Conservation (phyloP, 2,329 filamentous ascomycete genomes). For the Clarireedia sp. region DNA sequence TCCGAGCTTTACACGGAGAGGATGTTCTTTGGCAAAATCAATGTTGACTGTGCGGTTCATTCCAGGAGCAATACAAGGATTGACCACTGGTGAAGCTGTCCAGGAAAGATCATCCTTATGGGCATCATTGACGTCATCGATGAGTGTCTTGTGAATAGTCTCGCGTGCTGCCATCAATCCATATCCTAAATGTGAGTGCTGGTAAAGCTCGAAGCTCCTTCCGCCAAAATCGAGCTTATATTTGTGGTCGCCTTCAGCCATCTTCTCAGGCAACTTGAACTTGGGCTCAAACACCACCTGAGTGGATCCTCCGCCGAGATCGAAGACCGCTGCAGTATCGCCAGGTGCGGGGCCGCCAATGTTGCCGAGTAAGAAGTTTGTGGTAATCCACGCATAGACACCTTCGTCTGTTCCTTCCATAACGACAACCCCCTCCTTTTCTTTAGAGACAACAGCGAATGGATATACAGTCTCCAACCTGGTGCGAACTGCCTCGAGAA, state of each 20-base stretch:
- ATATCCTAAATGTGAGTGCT: conserved; percentile 96
- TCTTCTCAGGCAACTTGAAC: conserved; percentile 80
- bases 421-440: conserved; percentile 82
- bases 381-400: conserved; percentile 98
- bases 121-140: conserved; percentile 62
- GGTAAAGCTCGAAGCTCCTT: conserved; percentile 85
- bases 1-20: conserved; percentile 42
- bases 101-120: conserved; percentile 56
- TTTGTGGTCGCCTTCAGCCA: conserved; percentile 90
- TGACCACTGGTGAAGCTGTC: conserved; percentile 62
- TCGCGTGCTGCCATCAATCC: conserved; percentile 93
- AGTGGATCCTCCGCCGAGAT: conserved; percentile 92
- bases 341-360: conserved; percentile 88
- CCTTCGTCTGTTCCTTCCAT: conserved; percentile 98
- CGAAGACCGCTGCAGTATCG: conserved; percentile 88
- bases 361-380: conserved; percentile 96
- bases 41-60: conserved; percentile 69
- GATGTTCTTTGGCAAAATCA: conserved; percentile 56
- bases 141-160: conserved; percentile 67
- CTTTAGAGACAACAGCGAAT: conserved; percentile 83
- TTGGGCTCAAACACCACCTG: conserved; percentile 98
- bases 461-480: conserved; percentile 85
- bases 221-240: conserved; percentile 88
- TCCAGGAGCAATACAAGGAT: conserved; percentile 81
- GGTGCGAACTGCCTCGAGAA: conserved; percentile 73